Percentiles rank a stretch among this genome's conserved stretches.
These are phyloP conservation scores for Entamoeba nuttalli DNA, from an alignment of 208 protist genomes.

Conservation along the genomic window DNA sequence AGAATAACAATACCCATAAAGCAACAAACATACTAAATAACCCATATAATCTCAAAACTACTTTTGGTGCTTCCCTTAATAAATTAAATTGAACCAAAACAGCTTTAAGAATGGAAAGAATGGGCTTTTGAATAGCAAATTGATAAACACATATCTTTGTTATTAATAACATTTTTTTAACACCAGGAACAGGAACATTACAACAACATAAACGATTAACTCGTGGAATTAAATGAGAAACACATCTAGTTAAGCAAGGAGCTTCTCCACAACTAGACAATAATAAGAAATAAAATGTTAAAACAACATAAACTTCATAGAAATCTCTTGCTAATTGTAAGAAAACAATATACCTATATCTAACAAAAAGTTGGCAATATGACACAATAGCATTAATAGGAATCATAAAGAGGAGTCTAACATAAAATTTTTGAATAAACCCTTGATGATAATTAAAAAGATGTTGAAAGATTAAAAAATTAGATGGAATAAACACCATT, in stretches of 20 bases:
- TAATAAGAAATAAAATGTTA: neutral
- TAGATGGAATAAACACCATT: neutral
- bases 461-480: neutral
- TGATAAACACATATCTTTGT: neutral
- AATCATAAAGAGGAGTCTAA: neutral
- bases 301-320: neutral
- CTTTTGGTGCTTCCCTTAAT: neutral
- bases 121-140: neutral
- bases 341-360: neutral
- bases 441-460: neutral
- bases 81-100: neutral
- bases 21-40: neutral
- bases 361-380: neutral
- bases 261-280: neutral
- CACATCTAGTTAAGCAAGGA: neutral
- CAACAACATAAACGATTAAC: neutral
- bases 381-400: neutral
- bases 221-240: neutral
- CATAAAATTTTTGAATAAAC: neutral
- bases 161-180: neutral
- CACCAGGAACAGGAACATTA: neutral
- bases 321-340: neutral
- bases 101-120: neutral
- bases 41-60: neutral
- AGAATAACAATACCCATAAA: neutral